phyloP scores from a whole-genome alignment of 2,329 filamentous ascomycete species.

The Arthrinium puccinioides region DNA sequence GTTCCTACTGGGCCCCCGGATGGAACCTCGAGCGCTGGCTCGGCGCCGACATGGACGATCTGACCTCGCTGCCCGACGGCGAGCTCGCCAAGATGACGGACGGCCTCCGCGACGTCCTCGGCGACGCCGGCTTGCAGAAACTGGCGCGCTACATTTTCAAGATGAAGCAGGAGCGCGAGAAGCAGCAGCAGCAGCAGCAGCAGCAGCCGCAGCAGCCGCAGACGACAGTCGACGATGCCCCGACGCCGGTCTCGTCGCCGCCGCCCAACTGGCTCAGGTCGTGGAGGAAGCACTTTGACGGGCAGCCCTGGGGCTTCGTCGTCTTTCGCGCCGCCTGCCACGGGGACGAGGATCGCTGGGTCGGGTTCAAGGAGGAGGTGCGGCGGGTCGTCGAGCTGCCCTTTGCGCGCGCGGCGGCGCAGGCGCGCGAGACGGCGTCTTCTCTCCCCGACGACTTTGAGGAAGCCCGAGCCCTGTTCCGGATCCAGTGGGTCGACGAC shows the following conservation, averaged over 20 bases:
- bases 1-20: conserved; percentile 13
- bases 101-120: conserved; percentile 9
- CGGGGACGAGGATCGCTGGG: no score
- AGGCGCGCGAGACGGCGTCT: conserved; percentile 6
- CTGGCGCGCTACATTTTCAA: conserved; percentile 6
- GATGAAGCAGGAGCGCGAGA: conserved; percentile 3
- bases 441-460: conserved; percentile 5
- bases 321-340: conserved; percentile 7
- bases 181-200: neutral
- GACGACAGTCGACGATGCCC: no score
- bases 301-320: conserved; percentile 8
- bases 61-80: conserved; percentile 4
- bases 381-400: conserved; percentile 4
- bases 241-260: neutral
- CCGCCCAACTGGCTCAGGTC: conserved; percentile 8
- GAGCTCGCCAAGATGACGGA: conserved; percentile 10
- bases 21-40: conserved; percentile 11
- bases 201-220: no score
- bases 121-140: conserved; percentile 7
- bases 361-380: neutral
- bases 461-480: conserved; percentile 7
- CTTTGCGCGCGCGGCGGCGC: conserved; percentile 6
- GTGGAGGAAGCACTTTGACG: conserved; percentile 5
- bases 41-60: conserved; percentile 6
- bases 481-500: conserved; percentile 10